Evolutionary conservation across 306 rosid species (phyloP).

Genomic region (Trifolium subterraneum): DNA sequence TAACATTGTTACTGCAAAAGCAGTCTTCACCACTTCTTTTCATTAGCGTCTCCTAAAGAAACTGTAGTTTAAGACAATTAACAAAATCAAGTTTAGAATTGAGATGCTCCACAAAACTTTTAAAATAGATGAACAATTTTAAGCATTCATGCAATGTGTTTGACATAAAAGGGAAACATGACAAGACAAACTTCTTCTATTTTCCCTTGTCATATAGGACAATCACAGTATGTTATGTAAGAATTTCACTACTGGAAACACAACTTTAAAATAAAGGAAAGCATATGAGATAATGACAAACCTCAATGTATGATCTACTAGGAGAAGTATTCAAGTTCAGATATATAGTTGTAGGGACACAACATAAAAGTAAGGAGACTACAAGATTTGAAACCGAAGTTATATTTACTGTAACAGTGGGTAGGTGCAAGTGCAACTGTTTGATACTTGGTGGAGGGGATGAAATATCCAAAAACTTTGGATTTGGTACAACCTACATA

Average conservation of each 20-base stretch:
- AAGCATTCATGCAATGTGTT: background rate
- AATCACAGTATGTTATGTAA: background rate
- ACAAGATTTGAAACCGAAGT: background rate
- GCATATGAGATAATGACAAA: constrained; percentile 6
- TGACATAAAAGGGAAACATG: background rate
- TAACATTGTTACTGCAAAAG: too few relatives aligned
- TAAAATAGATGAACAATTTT: too few relatives aligned
- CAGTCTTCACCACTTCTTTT: too few relatives aligned
- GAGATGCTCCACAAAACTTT: too few relatives aligned
- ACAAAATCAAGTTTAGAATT: too few relatives aligned
- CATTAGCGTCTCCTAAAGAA: too few relatives aligned
- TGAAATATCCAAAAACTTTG: background rate
- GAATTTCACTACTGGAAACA: background rate
- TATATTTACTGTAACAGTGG: too few relatives aligned
- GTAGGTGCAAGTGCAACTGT: too few relatives aligned
- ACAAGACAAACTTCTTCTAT: background rate
- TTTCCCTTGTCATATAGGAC: too few relatives aligned
- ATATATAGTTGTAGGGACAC: constrained; percentile 27
- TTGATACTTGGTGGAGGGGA: constrained; percentile 37
- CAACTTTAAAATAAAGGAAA: background rate
- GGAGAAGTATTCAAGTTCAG: background rate
- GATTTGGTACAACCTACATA: constrained; percentile 25
- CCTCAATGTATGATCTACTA: constrained; percentile 32
- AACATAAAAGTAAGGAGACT: constrained; percentile 22
- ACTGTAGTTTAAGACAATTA: too few relatives aligned